Evolutionary conservation across 2,329 filamentous ascomycete species (phyloP), one percentile per base, ranked within the genome.

Genomic region (Meredithiella fracta): DNA sequence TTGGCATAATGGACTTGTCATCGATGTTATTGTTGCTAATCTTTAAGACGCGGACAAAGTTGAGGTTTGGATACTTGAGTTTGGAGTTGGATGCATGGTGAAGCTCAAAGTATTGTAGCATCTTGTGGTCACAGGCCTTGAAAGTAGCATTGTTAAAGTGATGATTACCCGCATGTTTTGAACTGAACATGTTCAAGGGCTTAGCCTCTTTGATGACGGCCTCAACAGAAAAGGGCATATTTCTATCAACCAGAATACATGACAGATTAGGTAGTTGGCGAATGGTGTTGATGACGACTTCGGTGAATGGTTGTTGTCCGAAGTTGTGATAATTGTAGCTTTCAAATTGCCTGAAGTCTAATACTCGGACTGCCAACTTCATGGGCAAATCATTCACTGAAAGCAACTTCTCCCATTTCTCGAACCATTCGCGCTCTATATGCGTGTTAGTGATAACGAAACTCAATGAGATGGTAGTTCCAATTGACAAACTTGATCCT

Each of bases 11-110:
- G 1, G 67, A 64, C 1, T 56, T 55, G 57, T 76, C 69, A 22
- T 73, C 70, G 22, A 81, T 61, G 58, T 74, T 70, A 22, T 74
- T 69, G 1, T 69, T 67, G 50, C 68, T 66, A 0, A 72, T 64
- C 61, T 78, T 81, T 25, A 82, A 63, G 2, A 81, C 66, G 2
- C 73, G 72, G 7, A 82, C 67, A 49, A 68, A 65, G 1, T 71
- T 70, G 37, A 79, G 1, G 73, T 61, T 15, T 65, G 61, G 44
- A 62, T 64, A 9, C 75, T 61, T 0, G 73, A 74, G 0, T 73
- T 70, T 70, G n/a, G 73, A 61, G 20, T 68, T 65, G 0, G 76
- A 79, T 7, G 78, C 59, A 56, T 80, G 77, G 2, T 80, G 68
- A 20, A 55, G 50, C 15, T 51, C 54, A 15, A 58, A 51, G 59